Evolutionary conservation across 2,329 filamentous ascomycete genomes (phyloP), one percentile per base, ranked within the genome.

Genomic region (Penicillium sp.): DNA sequence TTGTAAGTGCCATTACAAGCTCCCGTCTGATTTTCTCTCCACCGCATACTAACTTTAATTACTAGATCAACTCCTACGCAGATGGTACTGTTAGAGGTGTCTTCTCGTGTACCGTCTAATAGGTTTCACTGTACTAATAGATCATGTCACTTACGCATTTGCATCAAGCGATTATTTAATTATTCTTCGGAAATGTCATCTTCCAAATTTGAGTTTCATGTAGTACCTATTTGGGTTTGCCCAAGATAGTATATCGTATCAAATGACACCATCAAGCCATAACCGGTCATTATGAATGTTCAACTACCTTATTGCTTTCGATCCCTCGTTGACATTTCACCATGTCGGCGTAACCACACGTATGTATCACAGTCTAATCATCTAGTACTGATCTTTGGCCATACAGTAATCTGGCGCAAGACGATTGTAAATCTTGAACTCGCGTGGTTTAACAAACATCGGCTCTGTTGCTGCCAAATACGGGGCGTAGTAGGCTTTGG

Each of bases 401-500:
- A 46, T 62, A 25, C 37, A 61, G 14, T 49, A 61, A 1, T 57
- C 50, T 14, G 51, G 33, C n/a, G 61, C 59, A 13, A 68, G 13
- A 19, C 75, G 67, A 49, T 69, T 72, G 58, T 60, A 57, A 37
- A 76, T 48, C 49, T 67, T 69, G 23, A 68, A 65, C 53, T 77
- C 71, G 31, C 75, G 67, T 1, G 75, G 72, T 61, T 78, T 78
- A 39, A 75, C 54, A 57, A 72, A 78, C 71, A 79, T 69, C 13
- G 72, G 68, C 66, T 74, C 69, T 11, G 77, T 79, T 8, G 67
- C 61, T 14, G 67, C 70, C 2, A 77, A 58, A 57, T 78, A 79
- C 21, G 75, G 74, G 44, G 72, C 69, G 58, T 79, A 79, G 56
- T 80, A 79, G 2, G 71, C 64, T 62, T 78, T 79, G 11, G 63